Evolutionary conservation across 495 filamentous ascomycete genomes (phyloP), one percentile per base, ranked within the genome.

Genomic region (Tuber melanosporum): DNA sequence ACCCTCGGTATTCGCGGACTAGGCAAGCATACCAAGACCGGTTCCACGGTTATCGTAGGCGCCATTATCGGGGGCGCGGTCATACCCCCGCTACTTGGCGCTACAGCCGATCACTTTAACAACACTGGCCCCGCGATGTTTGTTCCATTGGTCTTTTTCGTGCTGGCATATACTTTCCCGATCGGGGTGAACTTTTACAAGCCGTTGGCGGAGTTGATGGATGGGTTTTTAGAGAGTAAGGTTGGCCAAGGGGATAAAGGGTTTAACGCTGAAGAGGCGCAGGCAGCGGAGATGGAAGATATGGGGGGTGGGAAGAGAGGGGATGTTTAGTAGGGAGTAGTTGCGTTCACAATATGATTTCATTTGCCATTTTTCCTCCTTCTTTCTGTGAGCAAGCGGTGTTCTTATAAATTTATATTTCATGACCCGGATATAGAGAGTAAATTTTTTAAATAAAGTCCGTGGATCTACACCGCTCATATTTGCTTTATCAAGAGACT

Each of bases 1-100:
- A 88, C 89, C 0, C 85, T 91, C 44, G 87, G 88, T 10, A 91
- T 90, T 72, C 86, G 88, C 6, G 89, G 88, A 12, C 84, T 91
- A 0, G 89, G 90, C 3, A 86, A 87, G 42, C 87, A 90, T 82
- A 89, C 88, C 8, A 90, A 90, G 82, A 85, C 86, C 36, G 89
- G 88, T 8, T 87, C 87, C 8, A 87, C 88, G 6, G 86, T 88
- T 73, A 89, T 91, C 71, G 86, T 91, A 42, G 88, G 85, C 41
- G 88, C 87, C 74, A 88, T 91, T 36, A 83, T 85, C n/a, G 89
- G 89, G 17, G 89, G 88, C 20, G 88, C 88, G 10, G 81, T 86
- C 41, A 86, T 89, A 0, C 88, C 89, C 1, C 86, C 88, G 0
- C 80, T 89, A 32, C 76, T 88, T 2, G 88, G 86, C 1, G 85